Conservation (phyloP, 257 asterid species). For the Solanum lycopersicoides region DNA sequence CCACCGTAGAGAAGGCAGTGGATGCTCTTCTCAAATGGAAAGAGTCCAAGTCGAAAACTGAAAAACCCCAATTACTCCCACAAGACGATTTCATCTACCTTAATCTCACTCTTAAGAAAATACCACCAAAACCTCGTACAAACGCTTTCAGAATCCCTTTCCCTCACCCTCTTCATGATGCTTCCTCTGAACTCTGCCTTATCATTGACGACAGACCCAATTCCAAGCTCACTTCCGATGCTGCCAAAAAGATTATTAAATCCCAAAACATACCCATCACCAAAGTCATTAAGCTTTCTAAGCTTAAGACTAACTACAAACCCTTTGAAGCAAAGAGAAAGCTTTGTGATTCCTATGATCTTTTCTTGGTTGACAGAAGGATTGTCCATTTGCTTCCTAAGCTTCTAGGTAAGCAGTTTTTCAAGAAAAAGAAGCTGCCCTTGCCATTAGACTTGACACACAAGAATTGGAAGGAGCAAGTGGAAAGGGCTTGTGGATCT, state of each 20-base stretch:
- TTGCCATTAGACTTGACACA: slow-evolving; percentile 58
- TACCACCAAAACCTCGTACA: slow-evolving; percentile 60
- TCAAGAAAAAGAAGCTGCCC: slow-evolving; percentile 85
- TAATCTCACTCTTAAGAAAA: slow-evolving; percentile 58
- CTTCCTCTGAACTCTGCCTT: slow-evolving; percentile 42
- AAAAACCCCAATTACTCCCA: slow-evolving; percentile 61
- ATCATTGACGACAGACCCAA: slow-evolving; percentile 65
- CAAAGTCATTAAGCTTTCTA: slow-evolving; percentile 56
- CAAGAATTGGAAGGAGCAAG: slow-evolving; percentile 54
- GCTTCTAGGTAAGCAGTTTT: slow-evolving; percentile 68
- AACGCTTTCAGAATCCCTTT: slow-evolving; percentile 52
- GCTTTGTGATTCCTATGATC: slow-evolving; percentile 63
- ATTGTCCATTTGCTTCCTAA: slow-evolving; percentile 75
- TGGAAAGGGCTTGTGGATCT: slow-evolving; percentile 57
- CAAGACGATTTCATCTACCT: slow-evolving; percentile 69
- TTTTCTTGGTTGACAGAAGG: slow-evolving; percentile 73
- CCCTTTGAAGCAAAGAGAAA: slow-evolving; percentile 71
- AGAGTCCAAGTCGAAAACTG: slow-evolving; percentile 24
- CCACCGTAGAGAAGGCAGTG: slow-evolving; percentile 34
- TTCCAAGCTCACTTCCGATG: slow-evolving; percentile 43
- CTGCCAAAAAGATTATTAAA: slow-evolving; percentile 49
- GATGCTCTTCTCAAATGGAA: slow-evolving; percentile 55
- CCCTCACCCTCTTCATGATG: slow-evolving; percentile 38
- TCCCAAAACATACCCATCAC: slow-evolving; percentile 42
- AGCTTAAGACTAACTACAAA: slow-evolving; percentile 66